phyloP scores from a whole-genome alignment of 2,329 filamentous ascomycete species.

The Harringtonia lauricola region DNA sequence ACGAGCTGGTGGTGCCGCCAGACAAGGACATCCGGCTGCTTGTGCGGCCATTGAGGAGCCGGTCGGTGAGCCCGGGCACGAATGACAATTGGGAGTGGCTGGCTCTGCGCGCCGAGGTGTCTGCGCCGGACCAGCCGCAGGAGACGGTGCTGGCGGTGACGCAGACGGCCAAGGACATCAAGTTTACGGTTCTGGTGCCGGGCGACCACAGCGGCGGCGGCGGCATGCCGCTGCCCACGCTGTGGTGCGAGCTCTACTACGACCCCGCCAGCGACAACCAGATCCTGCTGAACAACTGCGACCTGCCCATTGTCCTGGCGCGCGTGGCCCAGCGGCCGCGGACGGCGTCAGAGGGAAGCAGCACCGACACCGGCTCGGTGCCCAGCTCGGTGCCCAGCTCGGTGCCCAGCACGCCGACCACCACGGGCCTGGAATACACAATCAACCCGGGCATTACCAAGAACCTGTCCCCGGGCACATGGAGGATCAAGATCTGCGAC shows the following conservation, averaged over 20 bases:
- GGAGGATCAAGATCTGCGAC: constrained; percentile 40
- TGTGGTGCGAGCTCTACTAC: constrained; percentile 52
- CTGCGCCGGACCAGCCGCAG: constrained; percentile 37
- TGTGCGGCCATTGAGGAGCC: constrained; percentile 40
- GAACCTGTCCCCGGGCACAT: constrained; percentile 41
- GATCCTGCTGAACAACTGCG: constrained; percentile 44
- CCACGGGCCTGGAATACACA: constrained; percentile 18
- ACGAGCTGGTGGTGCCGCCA: constrained; percentile 31
- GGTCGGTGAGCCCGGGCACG: constrained; percentile 43
- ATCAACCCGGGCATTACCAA: constrained; percentile 31
- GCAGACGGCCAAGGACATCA: constrained; percentile 49
- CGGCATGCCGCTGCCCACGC: constrained; percentile 30
- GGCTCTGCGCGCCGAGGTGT: constrained; percentile 41
- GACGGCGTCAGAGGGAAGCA: constrained; percentile 16
- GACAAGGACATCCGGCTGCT: constrained; percentile 46
- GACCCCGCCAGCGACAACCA: constrained; percentile 47
- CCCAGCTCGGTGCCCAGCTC: no score
- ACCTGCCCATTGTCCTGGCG: constrained; percentile 39
- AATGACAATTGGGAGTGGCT: constrained; percentile 45
- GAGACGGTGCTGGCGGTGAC: constrained; percentile 49
- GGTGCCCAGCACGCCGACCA: constrained; percentile 1
- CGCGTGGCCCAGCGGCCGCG: constrained; percentile 29
- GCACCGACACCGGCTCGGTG: no score
- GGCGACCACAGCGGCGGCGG: constrained; percentile 27
- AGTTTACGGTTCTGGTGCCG: constrained; percentile 46